Evolutionary conservation across 768 basidiomycete species (phyloP), one percentile per base, ranked within the genome.

Genomic region (Leccinum barrowsii): DNA sequence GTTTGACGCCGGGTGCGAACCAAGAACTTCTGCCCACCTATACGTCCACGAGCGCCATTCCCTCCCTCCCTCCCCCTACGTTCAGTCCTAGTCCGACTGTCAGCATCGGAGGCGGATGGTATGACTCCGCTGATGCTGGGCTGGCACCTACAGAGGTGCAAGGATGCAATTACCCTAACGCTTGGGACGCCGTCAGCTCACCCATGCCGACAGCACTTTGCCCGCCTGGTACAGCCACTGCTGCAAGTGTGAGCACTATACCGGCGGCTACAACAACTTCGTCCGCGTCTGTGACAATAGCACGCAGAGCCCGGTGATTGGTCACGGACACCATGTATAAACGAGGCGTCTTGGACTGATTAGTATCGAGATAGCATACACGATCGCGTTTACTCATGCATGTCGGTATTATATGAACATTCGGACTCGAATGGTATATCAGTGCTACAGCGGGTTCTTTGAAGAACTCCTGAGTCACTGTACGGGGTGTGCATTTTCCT

Each of bases 121-220:
- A 77, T 28, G 76, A 86, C 62, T 26, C 74, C 7, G 63, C 70
- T 37, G 85, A 87, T 63, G 83, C 79, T 4, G 74, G 69, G 11
- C 69, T 74, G 26, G 85, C 84, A 24, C 84, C 80, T 66, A 84
- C 83, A 17, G 76, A 82, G 24, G 77, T 90, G 49, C 72, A 77
- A 51, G 88, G 86, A 7, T 90, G 89, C 65, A 73, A 69, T 50
- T 89, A 90, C 66, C 86, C 84, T 19, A 72, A 83, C 63, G 76
- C 83, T 50, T 90, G 86, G 84, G 75, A 82, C 63, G 85, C 84
- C 21, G 80, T 80, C 21, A 74, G 73, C 56, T 79, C 76, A 17
- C 49, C 78, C 46, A 68, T 86, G 59, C 82, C 82, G 28, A 70
- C 78, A 32, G 72, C 79, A 22, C 68, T 76, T 22, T 84, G 83